A percentile compares a stretch with the other conserved stretches of the same genome.
phyloP scores from a whole-genome alignment of 2,329 filamentous ascomycete genomes.

The Ascochyta viciae-villosae region DNA sequence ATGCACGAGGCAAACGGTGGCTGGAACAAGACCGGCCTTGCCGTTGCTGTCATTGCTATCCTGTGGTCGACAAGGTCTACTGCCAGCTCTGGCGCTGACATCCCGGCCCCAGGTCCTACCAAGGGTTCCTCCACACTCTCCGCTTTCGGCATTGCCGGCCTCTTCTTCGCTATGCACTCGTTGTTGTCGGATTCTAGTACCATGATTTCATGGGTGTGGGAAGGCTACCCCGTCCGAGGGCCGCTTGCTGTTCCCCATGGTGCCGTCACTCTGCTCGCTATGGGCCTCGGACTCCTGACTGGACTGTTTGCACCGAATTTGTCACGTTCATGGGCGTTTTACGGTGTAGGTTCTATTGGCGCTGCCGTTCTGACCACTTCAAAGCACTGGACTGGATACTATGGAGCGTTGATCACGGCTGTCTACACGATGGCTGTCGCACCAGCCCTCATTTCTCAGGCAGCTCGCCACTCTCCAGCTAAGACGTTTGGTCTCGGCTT shows the following conservation, averaged over 20 bases:
- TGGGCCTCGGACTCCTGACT: conserved; percentile 80
- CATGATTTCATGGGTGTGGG: conserved; percentile 99
- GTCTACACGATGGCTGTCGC: conserved; percentile 83
- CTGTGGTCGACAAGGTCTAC: conserved; percentile 75
- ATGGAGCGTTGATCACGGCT: conserved; percentile 77
- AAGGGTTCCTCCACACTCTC: conserved; percentile 75
- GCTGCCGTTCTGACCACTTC: conserved; percentile 79
- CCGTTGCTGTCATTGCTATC: conserved; percentile 76
- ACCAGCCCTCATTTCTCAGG: conserved; percentile 76
- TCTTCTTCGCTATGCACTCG: conserved; percentile 90
- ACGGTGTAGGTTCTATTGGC: conserved; percentile 77
- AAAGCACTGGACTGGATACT: conserved; percentile 87
- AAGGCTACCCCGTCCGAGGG: conserved; percentile 89
- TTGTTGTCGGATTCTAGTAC: conserved; percentile 96
- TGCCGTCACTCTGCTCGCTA: conserved; percentile 82
- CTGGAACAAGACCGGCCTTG: conserved; percentile 84
- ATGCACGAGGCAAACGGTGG: conserved; percentile 90
- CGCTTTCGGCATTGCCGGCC: conserved; percentile 78
- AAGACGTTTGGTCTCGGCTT: conserved; percentile 88
- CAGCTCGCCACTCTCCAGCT: conserved; percentile 77
- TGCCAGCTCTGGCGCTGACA: conserved; percentile 54
- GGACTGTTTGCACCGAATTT: conserved; percentile 77
- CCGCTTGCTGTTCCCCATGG: conserved; percentile 91
- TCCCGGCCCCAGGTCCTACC: conserved; percentile 61
- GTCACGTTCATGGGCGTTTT: conserved; percentile 79